phyloP scores from a whole-genome alignment of 352 stramenopile genomes.

The Globisporangium middletonii region DNA sequence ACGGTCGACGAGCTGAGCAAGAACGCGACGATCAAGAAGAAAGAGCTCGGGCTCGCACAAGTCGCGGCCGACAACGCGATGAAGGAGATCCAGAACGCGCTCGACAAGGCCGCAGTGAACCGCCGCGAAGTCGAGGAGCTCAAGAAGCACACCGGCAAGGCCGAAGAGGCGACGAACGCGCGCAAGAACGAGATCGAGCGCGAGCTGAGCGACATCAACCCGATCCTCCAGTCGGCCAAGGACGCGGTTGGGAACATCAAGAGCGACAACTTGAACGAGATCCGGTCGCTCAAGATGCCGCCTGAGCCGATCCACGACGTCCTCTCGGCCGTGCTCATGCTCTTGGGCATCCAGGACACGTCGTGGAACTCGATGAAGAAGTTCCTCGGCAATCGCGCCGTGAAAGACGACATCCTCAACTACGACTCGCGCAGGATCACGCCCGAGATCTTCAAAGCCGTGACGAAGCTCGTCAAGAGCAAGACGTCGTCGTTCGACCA shows the following conservation, averaged over 20 bases:
- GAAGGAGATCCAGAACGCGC: slow-evolving; percentile 93
- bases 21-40: slow-evolving; percentile 87
- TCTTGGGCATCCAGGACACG: slow-evolving; percentile 93
- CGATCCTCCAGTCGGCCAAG: slow-evolving; percentile 89
- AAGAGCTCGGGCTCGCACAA: slow-evolving; percentile 85
- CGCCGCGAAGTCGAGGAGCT: slow-evolving; percentile 90
- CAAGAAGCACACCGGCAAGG: slow-evolving; percentile 86
- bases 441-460: slow-evolving; percentile 85
- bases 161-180: slow-evolving; percentile 84
- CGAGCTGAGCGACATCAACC: slow-evolving; percentile 89
- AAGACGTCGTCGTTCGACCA: slow-evolving; percentile 93
- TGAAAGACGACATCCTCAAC: slow-evolving; percentile 97
- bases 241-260: slow-evolving; percentile 93
- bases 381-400: slow-evolving; percentile 92
- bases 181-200: slow-evolving; percentile 91
- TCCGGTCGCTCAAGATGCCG: slow-evolving; percentile 93
- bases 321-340: slow-evolving; percentile 92
- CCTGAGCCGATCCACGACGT: slow-evolving; percentile 94
- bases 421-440: slow-evolving; percentile 92
- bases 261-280: slow-evolving; percentile 95
- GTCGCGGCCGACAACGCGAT: slow-evolving; percentile 90
- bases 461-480: slow-evolving; percentile 91
- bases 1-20: slow-evolving; percentile 90
- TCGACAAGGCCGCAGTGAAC: slow-evolving; percentile 85
- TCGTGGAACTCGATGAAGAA: slow-evolving; percentile 97